Conservation (phyloP, 2,329 filamentous ascomycete species). For the Madurella mycetomatis region DNA sequence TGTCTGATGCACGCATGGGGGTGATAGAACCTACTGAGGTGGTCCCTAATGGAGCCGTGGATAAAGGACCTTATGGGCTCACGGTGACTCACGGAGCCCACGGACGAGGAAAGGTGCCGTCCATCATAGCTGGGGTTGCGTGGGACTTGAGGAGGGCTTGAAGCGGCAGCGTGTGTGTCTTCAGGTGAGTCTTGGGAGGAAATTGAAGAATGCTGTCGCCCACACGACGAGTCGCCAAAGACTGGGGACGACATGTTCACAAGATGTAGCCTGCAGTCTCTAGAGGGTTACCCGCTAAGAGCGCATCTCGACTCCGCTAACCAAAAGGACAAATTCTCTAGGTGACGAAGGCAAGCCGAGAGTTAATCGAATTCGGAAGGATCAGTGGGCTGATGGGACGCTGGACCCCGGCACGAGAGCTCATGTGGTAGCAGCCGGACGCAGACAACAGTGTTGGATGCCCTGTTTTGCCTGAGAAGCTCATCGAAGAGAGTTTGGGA, state of each 20-base stretch:
- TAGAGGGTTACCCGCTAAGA: slow-evolving; percentile 1
- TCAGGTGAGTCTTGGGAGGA: slow-evolving; percentile 28
- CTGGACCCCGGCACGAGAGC: background rate
- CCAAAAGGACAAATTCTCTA: background rate
- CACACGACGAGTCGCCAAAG: slow-evolving; percentile 21
- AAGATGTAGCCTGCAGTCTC: slow-evolving; percentile 5
- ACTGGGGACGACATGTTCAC: slow-evolving; percentile 25
- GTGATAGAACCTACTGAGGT: slow-evolving; percentile 42
- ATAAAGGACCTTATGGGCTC: slow-evolving; percentile 70
- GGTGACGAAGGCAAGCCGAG: background rate
- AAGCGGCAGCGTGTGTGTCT: slow-evolving; percentile 24
- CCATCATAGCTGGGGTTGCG: slow-evolving; percentile 26
- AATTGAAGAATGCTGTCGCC: slow-evolving; percentile 19
- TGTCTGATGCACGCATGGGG: background rate
- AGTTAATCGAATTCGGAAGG: background rate
- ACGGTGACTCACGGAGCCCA: slow-evolving; percentile 43
- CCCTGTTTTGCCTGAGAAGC: background rate
- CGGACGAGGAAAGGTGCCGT: slow-evolving; percentile 38
- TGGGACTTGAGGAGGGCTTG: slow-evolving; percentile 18
- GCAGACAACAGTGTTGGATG: background rate
- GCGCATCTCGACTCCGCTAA: slow-evolving; percentile 15
- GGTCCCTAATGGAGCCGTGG: slow-evolving; percentile 58
- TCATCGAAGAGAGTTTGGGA: background rate
- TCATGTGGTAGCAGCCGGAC: background rate
- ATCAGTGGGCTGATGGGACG: background rate